Evolutionary conservation across 495 filamentous ascomycete species (phyloP).

Genomic region (Physcia stellaris): DNA sequence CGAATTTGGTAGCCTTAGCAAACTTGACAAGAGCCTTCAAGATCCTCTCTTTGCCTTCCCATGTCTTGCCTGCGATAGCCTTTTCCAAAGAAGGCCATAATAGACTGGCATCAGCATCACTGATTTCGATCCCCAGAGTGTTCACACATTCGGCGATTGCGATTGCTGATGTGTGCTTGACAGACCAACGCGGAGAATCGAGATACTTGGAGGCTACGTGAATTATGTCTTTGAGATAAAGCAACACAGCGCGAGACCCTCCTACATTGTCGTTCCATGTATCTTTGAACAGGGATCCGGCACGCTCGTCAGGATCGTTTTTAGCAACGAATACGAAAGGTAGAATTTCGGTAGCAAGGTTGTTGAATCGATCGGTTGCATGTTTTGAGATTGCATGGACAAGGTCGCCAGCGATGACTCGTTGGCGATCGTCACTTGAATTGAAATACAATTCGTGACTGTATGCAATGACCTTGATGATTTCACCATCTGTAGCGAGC

Average conservation of each 20-base stretch:
- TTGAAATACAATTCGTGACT: constrained; percentile 63
- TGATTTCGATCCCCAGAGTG: constrained; percentile 44
- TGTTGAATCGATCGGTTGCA: constrained; percentile 75
- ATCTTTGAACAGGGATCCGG: constrained; percentile 59
- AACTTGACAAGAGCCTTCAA: constrained; percentile 76
- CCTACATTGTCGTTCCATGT: constrained; percentile 87
- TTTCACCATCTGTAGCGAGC: constrained; percentile 52
- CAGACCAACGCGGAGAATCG: constrained; percentile 67
- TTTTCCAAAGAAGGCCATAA: constrained; percentile 76
- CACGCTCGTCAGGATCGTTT: constrained; percentile 68
- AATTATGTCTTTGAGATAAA: constrained; percentile 76
- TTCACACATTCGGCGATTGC: constrained; percentile 61
- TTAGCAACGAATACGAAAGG: constrained; percentile 83
- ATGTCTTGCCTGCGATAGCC: constrained; percentile 74
- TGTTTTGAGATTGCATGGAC: constrained; percentile 69
- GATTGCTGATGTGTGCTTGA: constrained; percentile 77
- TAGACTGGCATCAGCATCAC: constrained; percentile 38
- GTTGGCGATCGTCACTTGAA: constrained; percentile 57
- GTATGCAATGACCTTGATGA: constrained; percentile 51
- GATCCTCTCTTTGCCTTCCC: constrained; percentile 84
- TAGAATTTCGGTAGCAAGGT: constrained; percentile 56
- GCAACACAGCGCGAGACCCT: constrained; percentile 61
- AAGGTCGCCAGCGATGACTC: constrained; percentile 66
- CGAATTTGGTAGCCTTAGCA: constrained; percentile 44
- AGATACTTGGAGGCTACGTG: constrained; percentile 50